Base-by-base conservation (phyloP, 1,284 basidiomycete species). In the Papiliotrema flavescens region DNA sequence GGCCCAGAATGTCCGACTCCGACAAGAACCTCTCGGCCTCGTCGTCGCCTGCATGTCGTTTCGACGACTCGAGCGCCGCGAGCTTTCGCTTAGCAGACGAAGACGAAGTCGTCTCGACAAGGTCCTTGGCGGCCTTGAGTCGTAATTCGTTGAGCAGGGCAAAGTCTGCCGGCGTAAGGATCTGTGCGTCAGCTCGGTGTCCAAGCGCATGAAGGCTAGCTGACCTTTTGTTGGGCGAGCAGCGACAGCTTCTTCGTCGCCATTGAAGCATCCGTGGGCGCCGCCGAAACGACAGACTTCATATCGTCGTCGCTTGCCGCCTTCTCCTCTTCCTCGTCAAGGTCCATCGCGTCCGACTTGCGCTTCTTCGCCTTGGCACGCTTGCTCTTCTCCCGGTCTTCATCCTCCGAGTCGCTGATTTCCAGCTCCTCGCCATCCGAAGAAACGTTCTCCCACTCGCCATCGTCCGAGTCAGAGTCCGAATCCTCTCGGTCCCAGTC, bases 131-230 rank as follows among this genome's bases (percentile, higher is more conserved):
- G 0, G 87, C 89, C 76, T 89, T 83, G 54, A 92, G 82, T 8
- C 88, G 87, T 9, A 98, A 84, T 66, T 97, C 90, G 66, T 91
- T 90, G 53, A 98, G 82, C 49, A 97, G 80, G 0, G 90, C 90
- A 74, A 98, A 98, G 76, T 99, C 95, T 26, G 94, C 94, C 0
- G 96, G 96, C 0, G 96, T 98, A 35, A 98, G 84, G 68, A 99
- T 98, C 90, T 94, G 7, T 2, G 35, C 11, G 41, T 52, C 35
- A 43, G 46, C 14, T 34, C 2, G 22, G 44, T 46, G 20, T 45
- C n/a, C 4, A 20, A 14, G 45, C 34, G n/a, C 19, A 17, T 39
- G 3, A 24, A n/a, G 17, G 9, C 26, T 19, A 24, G 60, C 62
- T 53, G 24, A 71, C 72, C 69, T 76, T 77, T 56, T 76, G 74